These are phyloP conservation scores for Nakazawaea populi DNA, from an alignment of 805 yeast genomes.

Conservation along the genomic window DNA sequence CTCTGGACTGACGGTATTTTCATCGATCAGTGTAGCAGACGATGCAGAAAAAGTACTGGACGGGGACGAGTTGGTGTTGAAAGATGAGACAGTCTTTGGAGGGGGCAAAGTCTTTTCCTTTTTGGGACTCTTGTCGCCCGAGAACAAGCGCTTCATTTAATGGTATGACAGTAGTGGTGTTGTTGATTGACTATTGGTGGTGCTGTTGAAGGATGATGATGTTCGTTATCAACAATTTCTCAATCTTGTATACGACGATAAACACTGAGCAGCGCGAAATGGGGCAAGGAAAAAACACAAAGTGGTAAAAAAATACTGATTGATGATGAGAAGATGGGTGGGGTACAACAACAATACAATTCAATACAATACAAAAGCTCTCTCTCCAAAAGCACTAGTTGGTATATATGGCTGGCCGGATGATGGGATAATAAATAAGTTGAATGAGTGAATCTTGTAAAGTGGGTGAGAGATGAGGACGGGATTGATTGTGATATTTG, in stretches of 20 bases:
- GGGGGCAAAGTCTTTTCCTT: not conserved
- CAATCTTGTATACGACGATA: too few relatives aligned
- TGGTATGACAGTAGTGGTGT: too few relatives aligned
- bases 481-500: too few relatives aligned
- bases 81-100: not conserved
- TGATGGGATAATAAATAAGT: too few relatives aligned
- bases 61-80: not conserved
- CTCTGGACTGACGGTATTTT: conserved; percentile 28
- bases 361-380: not conserved
- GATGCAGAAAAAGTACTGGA: not conserved
- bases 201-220: too few relatives aligned
- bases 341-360: too few relatives aligned
- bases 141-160: not conserved
- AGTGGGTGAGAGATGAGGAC: not conserved
- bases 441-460: not conserved
- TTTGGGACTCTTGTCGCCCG: not conserved
- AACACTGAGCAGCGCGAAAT: not conserved
- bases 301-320: too few relatives aligned
- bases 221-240: too few relatives aligned
- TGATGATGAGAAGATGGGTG: too few relatives aligned
- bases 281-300: not conserved
- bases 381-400: not conserved
- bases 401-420: not conserved
- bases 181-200: too few relatives aligned
- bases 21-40: not conserved